Percentiles rank a stretch among this genome's conserved stretches.
Conservation (phyloP, 495 filamentous ascomycete genomes). For the Penicillium desertorum region DNA sequence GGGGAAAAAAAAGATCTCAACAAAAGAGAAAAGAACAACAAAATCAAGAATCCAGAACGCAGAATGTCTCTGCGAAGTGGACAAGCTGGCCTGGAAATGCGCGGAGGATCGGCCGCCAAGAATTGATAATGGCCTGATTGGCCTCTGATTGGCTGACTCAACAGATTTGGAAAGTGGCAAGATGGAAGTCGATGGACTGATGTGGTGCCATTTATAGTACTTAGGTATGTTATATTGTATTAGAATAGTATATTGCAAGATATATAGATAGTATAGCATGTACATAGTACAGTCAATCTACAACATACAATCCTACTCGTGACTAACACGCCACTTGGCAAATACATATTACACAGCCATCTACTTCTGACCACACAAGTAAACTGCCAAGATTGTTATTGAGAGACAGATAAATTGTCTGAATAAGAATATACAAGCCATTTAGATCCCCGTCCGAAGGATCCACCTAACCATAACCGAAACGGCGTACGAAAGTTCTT, state of each 20-base stretch:
- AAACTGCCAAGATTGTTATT: background rate
- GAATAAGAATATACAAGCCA: background rate
- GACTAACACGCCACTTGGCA: background rate
- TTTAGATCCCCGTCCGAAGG: background rate
- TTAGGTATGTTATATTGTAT: background rate
- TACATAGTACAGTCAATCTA: background rate
- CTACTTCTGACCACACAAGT: background rate
- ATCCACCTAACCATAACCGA: background rate
- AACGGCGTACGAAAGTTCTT: background rate
- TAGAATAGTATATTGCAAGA: background rate
- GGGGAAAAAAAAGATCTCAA: background rate
- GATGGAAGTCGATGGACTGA: background rate
- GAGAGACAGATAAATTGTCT: background rate
- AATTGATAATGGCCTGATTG: slow-evolving; percentile 15
- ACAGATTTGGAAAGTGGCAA: slow-evolving; percentile 1
- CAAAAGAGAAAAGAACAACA: background rate
- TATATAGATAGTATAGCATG: background rate
- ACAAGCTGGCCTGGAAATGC: slow-evolving; percentile 21
- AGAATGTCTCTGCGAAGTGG: slow-evolving; percentile 21
- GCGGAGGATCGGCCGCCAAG: slow-evolving; percentile 20
- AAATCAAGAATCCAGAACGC: slow-evolving; percentile 4
- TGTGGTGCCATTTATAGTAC: background rate
- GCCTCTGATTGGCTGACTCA: slow-evolving; percentile 2
- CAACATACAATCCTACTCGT: background rate
- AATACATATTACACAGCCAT: background rate